Conservation (phyloP, 2,329 filamentous ascomycete species). For the Parastagonospora nodorum region DNA sequence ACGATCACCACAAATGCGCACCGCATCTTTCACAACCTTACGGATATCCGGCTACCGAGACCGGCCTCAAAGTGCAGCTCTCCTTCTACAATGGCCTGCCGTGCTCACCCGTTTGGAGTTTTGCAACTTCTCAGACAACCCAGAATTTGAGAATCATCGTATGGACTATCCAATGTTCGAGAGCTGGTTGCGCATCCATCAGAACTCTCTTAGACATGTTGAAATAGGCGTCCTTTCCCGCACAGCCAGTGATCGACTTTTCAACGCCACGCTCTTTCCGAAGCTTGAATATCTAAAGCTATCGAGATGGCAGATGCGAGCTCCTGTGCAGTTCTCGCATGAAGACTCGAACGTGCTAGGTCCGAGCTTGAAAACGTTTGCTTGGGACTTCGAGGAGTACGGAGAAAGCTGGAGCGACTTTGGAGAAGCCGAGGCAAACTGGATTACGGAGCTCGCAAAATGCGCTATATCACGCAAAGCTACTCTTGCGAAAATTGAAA, state of each 20-base stretch:
- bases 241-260: background rate
- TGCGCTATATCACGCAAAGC: constrained; percentile 6
- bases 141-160: background rate
- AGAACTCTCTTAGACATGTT: constrained; percentile 9
- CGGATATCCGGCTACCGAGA: too few species aligned
- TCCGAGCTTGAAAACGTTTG: constrained; percentile 9
- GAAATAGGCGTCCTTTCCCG: constrained; percentile 7
- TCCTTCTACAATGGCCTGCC: constrained; percentile 10
- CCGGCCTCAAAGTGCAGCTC: too few species aligned
- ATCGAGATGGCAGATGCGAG: constrained; percentile 11
- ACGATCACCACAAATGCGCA: too few species aligned
- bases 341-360: constrained; percentile 10
- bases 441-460: constrained; percentile 7
- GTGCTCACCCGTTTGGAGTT: constrained; percentile 7
- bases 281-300: constrained; percentile 12
- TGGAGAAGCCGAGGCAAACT: constrained; percentile 7
- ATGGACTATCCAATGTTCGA: constrained; percentile 13
- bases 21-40: too few species aligned
- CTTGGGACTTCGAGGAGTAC: constrained; percentile 12
- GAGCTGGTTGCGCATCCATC: constrained; percentile 11
- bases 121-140: constrained; percentile 4
- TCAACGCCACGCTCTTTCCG: constrained; percentile 16
- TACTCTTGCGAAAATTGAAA: constrained; percentile 8
- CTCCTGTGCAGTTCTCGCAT: background rate
- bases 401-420: constrained; percentile 11